Percentiles rank a stretch among this genome's conserved stretches.
phyloP scores from a whole-genome alignment of 495 filamentous ascomycete genomes.

The Saxispiralis lemnorum region DNA sequence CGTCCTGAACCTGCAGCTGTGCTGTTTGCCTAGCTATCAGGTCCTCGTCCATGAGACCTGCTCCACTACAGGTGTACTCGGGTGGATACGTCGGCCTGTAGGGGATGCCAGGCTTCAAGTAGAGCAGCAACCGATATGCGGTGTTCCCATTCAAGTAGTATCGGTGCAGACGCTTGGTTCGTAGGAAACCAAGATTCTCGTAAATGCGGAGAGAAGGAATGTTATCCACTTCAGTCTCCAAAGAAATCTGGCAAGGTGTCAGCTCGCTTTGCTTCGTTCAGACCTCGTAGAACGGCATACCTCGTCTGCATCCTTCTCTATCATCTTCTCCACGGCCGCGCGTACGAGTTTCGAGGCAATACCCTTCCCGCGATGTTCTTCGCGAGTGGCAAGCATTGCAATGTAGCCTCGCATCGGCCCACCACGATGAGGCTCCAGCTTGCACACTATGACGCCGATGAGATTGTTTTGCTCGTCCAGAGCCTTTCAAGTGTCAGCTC shows the following conservation, averaged over 20 bases:
- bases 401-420: slow-evolving; percentile 86
- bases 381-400: slow-evolving; percentile 84
- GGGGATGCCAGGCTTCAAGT: slow-evolving; percentile 47
- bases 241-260: slow-evolving; percentile 41
- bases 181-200: slow-evolving; percentile 78
- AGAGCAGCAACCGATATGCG: slow-evolving; percentile 72
- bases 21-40: slow-evolving; percentile 6
- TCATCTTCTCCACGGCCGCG: slow-evolving; percentile 88
- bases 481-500: slow-evolving; percentile 30
- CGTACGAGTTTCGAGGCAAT: slow-evolving; percentile 80
- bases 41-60: slow-evolving; percentile 6
- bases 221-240: slow-evolving; percentile 95
- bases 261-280: background rate
- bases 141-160: slow-evolving; percentile 97
- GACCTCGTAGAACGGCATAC: slow-evolving; percentile 20
- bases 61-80: slow-evolving; percentile 1
- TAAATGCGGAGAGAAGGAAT: slow-evolving; percentile 83
- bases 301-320: slow-evolving; percentile 68
- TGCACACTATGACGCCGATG: slow-evolving; percentile 87
- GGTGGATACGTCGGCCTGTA: slow-evolving; percentile 14
- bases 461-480: slow-evolving; percentile 39
- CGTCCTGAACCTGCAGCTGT: slow-evolving; percentile 7
- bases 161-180: slow-evolving; percentile 81
- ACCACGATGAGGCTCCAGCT: slow-evolving; percentile 72
- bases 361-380: slow-evolving; percentile 62